Evolutionary conservation across 352 stramenopile species (phyloP), one percentile per base, ranked within the genome.

Genomic region (Phytophthora tentaculata): DNA sequence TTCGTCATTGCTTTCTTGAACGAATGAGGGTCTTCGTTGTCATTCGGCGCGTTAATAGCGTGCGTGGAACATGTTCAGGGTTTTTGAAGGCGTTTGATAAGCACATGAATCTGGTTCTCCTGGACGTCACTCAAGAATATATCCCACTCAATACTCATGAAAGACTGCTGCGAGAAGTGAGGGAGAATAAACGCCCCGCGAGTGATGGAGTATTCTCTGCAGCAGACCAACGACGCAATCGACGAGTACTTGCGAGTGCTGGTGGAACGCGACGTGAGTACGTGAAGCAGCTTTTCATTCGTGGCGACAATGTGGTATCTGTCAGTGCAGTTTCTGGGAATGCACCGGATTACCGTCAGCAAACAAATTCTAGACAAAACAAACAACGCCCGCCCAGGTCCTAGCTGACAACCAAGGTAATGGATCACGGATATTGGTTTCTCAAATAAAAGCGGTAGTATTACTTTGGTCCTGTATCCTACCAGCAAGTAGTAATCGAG

Each of bases 61-160:
- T 98, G 22, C 86, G 94, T 17, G 95, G 95, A 41, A 95, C 83
- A n/a, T 89, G 95, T 58, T 89, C 78, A 0, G 95, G 94, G n/a
- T 96, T 88, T 62, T 76, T 98, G 35, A 91, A 98, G 60, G 94
- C 91, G 5, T 98, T 98, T 68, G 95, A 98, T 75, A 98, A 98
- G 74, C 94, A 98, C 77, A 90, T 97, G 77, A 98, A 98, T 74
- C 59, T 98, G 41, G 87, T 98, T 49, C 67, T 98, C 26, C 64
- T 91, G 65, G 92, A 98, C 73, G 94, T 97, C 13, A 83, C 88
- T 41, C 93, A 98, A 66, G 69, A 80, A 12, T 85, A 73, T 49
- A 76, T 94, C n/a, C 53, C 81, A 13, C 64, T 64, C 24, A 64
- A 43, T 17, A 76, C 71, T 5, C 79, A 91, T 57, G 55, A 71